These are phyloP conservation scores for Multifurca ochricompacta DNA, from an alignment of 768 basidiomycete genomes.

Conservation along the genomic window DNA sequence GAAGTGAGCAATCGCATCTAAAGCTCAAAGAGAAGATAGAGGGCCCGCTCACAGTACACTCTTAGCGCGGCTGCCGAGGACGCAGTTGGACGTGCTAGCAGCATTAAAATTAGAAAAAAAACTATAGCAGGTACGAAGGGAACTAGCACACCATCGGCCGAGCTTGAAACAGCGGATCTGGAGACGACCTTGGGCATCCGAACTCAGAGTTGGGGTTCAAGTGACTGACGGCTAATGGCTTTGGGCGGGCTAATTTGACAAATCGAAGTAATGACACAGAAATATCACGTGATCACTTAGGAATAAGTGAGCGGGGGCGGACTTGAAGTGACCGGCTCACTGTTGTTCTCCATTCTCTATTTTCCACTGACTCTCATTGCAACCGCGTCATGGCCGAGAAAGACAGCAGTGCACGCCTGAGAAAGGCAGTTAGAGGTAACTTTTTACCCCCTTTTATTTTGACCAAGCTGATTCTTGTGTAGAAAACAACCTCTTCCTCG, in stretches of 20 bases:
- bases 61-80: constrained; percentile 70
- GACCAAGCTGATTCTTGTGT: constrained; percentile 4
- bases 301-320: not conserved
- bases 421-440: constrained; percentile 73
- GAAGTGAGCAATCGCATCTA: constrained; percentile 3
- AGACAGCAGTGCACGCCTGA: constrained; percentile 65
- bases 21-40: constrained; percentile 3
- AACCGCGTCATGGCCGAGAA: constrained; percentile 65
- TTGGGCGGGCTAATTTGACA: too few relatives aligned
- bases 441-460: not conserved
- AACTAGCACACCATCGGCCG: constrained; percentile 62
- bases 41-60: constrained; percentile 60
- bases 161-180: constrained; percentile 81
- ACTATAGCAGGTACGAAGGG: not conserved
- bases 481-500: constrained; percentile 95
- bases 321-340: constrained; percentile 17
- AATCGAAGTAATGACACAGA: not conserved
- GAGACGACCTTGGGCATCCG: constrained; percentile 90
- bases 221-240: too few relatives aligned
- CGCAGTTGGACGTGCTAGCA: constrained; percentile 65
- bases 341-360: constrained; percentile 20
- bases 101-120: constrained; percentile 4
- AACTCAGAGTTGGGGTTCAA: too few relatives aligned
- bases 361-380: constrained; percentile 21
- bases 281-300: constrained; percentile 13